phyloP scores from a whole-genome alignment of 257 asterid species.

The Solanum chiquidenum region DNA sequence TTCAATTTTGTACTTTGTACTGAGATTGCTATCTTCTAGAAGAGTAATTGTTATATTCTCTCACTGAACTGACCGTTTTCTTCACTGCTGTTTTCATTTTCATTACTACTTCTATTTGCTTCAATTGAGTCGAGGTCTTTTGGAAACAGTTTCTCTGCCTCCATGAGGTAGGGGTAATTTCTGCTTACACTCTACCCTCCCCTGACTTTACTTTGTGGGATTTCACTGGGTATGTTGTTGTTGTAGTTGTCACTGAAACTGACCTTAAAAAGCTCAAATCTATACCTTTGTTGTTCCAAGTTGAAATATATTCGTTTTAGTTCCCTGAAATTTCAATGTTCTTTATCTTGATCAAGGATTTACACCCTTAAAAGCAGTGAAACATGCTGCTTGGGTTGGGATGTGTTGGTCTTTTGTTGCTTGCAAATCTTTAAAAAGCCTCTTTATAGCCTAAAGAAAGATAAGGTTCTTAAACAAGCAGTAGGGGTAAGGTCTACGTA shows the following conservation, averaged over 20 bases:
- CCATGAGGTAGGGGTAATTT: too few species aligned
- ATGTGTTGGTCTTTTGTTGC: not conserved
- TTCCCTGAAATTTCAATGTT: not conserved
- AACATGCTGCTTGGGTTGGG: not conserved
- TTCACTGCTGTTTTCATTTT: too few species aligned
- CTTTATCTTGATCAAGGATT: not conserved
- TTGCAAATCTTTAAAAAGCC: not conserved
- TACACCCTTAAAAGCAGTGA: not conserved
- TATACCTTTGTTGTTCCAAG: not conserved
- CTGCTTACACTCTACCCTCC: too few species aligned
- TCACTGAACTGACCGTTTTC: too few species aligned
- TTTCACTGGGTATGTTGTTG: not conserved
- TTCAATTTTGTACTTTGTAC: not conserved
- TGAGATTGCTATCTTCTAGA: not conserved
- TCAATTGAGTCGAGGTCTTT: too few species aligned
- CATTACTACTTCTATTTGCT: too few species aligned
- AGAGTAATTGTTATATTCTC: not conserved
- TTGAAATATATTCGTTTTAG: not conserved
- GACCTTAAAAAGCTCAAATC: not conserved
- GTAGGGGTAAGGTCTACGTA: too few species aligned
- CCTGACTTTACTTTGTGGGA: too few species aligned
- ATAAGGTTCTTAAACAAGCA: not conserved
- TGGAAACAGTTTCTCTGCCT: too few species aligned
- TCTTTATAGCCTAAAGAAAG: not conserved
- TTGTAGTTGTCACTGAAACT: not conserved